A percentile compares a stretch with the other conserved stretches of the same genome.
Conservation (phyloP, 192 early-diverging fungal species). For the Coemansia sp. region DNA sequence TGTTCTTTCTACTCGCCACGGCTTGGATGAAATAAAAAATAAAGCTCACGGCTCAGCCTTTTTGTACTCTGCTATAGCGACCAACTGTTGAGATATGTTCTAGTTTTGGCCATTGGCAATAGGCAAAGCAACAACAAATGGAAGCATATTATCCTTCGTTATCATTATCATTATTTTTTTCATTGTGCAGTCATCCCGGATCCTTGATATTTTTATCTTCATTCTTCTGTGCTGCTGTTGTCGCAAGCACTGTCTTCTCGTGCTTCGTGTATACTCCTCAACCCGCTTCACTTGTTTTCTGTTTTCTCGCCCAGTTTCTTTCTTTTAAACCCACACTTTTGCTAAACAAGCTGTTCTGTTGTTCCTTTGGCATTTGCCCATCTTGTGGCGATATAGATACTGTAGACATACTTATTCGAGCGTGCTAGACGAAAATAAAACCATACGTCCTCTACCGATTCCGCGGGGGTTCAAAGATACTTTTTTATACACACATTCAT, state of each 20-base stretch:
- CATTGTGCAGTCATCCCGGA: not conserved
- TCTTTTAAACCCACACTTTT: too few species aligned
- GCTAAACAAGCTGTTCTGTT: not conserved
- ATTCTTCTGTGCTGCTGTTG: not conserved
- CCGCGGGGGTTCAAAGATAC: not conserved
- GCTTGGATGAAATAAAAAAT: not conserved
- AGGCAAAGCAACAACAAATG: not conserved
- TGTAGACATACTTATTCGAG: constrained; percentile 3
- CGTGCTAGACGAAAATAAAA: not conserved
- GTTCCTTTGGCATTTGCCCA: not conserved
- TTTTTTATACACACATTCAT: constrained; percentile 15
- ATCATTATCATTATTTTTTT: not conserved
- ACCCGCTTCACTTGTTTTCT: not conserved
- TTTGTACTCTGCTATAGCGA: not conserved
- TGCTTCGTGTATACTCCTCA: not conserved
- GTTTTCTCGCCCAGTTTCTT: too few species aligned
- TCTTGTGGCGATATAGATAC: not conserved
- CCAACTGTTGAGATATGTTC: not conserved
- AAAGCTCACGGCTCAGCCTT: not conserved
- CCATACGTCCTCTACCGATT: constrained; percentile 1
- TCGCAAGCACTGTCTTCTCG: not conserved
- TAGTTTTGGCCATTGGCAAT: not conserved
- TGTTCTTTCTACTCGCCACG: not conserved
- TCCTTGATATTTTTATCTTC: not conserved
- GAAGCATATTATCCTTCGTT: not conserved